Conservation (phyloP, 2,329 filamentous ascomycete genomes). For the Aspergillus udagawae region DNA sequence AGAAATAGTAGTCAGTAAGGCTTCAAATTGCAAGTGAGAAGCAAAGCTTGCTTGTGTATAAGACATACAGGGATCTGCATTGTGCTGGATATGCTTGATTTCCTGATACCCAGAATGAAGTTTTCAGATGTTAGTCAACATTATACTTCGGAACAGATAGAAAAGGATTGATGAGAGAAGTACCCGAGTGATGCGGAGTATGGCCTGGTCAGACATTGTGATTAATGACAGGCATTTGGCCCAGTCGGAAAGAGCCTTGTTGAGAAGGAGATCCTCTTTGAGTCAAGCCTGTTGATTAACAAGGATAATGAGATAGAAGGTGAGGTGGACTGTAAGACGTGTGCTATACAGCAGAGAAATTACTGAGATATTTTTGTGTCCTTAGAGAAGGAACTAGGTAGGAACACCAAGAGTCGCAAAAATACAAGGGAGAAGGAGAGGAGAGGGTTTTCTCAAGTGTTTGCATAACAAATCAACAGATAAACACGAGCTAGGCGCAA, state of each 20-base stretch:
- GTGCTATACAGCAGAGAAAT: not conserved
- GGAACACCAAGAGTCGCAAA: not conserved
- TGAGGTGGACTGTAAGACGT: not conserved
- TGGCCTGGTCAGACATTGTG: constrained; percentile 74
- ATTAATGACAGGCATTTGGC: not conserved
- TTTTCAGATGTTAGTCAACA: constrained; percentile 12
- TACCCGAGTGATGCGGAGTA: constrained; percentile 83
- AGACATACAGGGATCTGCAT: constrained; percentile 72
- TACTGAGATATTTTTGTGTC: not conserved
- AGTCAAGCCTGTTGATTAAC: not conserved
- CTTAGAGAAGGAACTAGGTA: not conserved
- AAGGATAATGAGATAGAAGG: not conserved
- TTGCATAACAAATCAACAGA: not conserved
- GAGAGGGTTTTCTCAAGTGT: not conserved
- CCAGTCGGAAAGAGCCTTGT: not conserved
- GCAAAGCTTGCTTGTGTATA: not conserved
- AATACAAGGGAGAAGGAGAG: not conserved
- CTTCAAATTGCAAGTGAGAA: not conserved
- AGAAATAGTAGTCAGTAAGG: constrained; percentile 13
- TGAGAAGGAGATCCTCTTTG: not conserved
- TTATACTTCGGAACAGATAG: not conserved
- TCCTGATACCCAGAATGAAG: constrained; percentile 53
- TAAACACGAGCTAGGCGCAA: not conserved
- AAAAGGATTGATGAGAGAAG: constrained; percentile 16
- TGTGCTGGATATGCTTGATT: constrained; percentile 78